phyloP scores from a whole-genome alignment of 169 alveolate species.

The Plasmodium vivax region DNA sequence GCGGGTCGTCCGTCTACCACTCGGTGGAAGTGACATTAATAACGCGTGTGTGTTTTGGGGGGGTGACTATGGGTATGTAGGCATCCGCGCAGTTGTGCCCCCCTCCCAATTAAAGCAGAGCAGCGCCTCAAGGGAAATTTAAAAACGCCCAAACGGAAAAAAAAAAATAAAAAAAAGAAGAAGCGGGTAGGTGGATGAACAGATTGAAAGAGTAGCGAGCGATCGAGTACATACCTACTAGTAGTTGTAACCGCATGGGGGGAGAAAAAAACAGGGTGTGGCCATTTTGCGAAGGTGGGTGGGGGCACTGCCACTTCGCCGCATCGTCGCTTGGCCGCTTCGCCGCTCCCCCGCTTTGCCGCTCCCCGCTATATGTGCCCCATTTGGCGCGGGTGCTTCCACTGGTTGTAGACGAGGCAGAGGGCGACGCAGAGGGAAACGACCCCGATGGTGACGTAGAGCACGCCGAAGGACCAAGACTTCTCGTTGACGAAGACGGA shows the following conservation, averaged over 20 bases:
- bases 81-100: background rate
- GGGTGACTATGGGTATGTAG: background rate
- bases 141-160: background rate
- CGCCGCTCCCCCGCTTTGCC: background rate
- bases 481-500: conserved; percentile 64
- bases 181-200: background rate
- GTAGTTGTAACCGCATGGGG: background rate
- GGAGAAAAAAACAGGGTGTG: background rate
- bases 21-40: background rate
- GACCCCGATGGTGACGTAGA: conserved; percentile 28
- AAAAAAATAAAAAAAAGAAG: background rate
- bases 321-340: background rate
- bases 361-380: conserved; percentile 17
- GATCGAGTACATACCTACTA: background rate
- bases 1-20: background rate
- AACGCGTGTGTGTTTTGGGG: background rate
- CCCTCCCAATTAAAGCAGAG: background rate
- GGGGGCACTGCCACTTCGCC: background rate
- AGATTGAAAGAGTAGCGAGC: background rate
- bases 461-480: conserved; percentile 36
- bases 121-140: background rate
- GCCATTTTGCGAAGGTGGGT: background rate
- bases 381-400: conserved; percentile 31
- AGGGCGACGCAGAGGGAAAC: conserved; percentile 35
- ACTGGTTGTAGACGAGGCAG: conserved; percentile 47